Conservation (phyloP, 1,139 yeast genomes). For the Zygosaccharomyces pseudobailii region DNA sequence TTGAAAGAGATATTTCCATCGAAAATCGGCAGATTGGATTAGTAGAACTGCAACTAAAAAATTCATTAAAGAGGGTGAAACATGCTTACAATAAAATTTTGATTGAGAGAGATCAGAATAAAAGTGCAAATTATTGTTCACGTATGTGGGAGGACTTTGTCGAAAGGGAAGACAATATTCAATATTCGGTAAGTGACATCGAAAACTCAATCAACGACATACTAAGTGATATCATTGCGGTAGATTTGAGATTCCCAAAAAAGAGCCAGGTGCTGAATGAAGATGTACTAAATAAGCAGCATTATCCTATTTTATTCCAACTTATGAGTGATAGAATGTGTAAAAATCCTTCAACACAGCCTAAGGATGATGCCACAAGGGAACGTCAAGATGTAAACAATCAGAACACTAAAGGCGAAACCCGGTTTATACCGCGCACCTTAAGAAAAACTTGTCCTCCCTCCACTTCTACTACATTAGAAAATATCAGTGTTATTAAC, state of each 20-base stretch:
- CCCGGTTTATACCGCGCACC: slow-evolving; percentile 10
- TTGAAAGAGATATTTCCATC: slow-evolving; percentile 21
- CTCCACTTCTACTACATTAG: slow-evolving; percentile 16
- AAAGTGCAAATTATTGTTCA: slow-evolving; percentile 5
- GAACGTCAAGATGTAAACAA: background rate
- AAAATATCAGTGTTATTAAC: slow-evolving; percentile 15
- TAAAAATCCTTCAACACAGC: background rate
- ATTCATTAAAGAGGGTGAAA: slow-evolving; percentile 22
- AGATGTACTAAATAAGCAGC: slow-evolving; percentile 21
- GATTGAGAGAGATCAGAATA: slow-evolving; percentile 13
- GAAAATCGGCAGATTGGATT: slow-evolving; percentile 25
- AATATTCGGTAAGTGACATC: slow-evolving; percentile 1
- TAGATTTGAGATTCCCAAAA: slow-evolving; percentile 17
- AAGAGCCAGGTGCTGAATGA: slow-evolving; percentile 17
- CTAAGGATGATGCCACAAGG: background rate
- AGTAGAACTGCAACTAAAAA: slow-evolving; percentile 23
- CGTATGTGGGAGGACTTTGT: slow-evolving; percentile 7
- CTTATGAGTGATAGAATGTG: slow-evolving; percentile 15
- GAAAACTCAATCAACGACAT: slow-evolving; percentile 6
- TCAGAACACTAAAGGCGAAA: background rate
- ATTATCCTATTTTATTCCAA: slow-evolving; percentile 26
- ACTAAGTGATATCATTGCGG: slow-evolving; percentile 10
- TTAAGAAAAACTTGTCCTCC: slow-evolving; percentile 15
- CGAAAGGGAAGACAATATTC: background rate
- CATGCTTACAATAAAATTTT: slow-evolving; percentile 17